Evolutionary conservation across 208 protist species (phyloP), one percentile per base, ranked within the genome.

Genomic region (Leishmania arabica): DNA sequence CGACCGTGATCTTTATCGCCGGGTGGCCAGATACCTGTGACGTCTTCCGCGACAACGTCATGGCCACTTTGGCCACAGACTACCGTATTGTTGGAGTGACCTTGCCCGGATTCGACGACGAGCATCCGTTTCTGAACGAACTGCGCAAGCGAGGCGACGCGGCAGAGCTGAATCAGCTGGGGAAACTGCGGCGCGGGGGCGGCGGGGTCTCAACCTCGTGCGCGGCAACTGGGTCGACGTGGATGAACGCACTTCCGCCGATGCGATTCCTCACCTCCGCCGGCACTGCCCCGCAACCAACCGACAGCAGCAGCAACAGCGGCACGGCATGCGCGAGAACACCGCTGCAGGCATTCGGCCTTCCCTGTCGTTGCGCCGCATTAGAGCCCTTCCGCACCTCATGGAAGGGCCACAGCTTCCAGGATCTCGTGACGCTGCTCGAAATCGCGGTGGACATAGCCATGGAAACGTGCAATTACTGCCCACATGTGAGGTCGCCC

Each of bases 1-100:
- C 84, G 27, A 97, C 91, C 1, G 86, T 94, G 24, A 85, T 97
- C 73, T 93, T 97, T 68, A 54, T 97, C 34, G 85, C 90, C 1
- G 92, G 93, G 3, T 97, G 89, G 87, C 93, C 91, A 0, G 93
- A 97, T 82, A 95, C 90, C 9, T 89, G 84, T 40, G 89, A 95
- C 84, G 86, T 97, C 17, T 97, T 95, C 77, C 88, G 87, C 49
- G 82, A 86, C 17, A 97, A 95, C 81, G 56, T 95, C 15, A 94
- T 95, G 88, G 76, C 78, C 0, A n/a, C 75, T 13, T 75, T 95
- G 21, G 86, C 82, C 37, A 31, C 80, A 3, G 83, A 90, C 56
- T 92, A 93, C 71, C 91, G 91, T 45, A 83, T 97, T 65, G 92
- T 97, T 17, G 90, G 90, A 3, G 49, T 97, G 56, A 92, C 89